Evolutionary conservation across 1,139 yeast genomes (phyloP).

Genomic region (Saccharomyces hybrid): DNA sequence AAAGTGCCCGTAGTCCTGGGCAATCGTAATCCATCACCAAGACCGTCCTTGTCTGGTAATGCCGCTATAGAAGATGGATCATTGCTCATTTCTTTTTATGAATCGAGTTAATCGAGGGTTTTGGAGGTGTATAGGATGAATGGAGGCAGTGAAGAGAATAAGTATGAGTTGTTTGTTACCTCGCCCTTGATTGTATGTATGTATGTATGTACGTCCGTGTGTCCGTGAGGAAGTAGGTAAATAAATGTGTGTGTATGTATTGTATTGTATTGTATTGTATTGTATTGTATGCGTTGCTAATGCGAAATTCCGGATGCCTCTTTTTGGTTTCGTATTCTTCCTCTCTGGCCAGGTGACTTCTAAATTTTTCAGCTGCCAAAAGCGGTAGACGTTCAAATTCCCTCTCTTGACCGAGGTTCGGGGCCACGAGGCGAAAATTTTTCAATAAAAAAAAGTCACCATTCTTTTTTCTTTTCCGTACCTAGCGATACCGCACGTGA

Average conservation of each 20-base stretch:
- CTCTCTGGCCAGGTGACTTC: not conserved
- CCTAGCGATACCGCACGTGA: not conserved
- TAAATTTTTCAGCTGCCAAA: not conserved
- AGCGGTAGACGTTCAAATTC: not conserved
- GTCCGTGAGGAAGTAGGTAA: too few species aligned
- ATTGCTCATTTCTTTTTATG: not conserved
- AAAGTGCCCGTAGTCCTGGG: constrained; percentile 58
- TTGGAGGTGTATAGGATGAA: not conserved
- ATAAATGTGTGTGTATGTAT: not conserved
- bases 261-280: too few species aligned
- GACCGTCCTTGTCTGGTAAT: not conserved
- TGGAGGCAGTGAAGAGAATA: not conserved
- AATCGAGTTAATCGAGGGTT: not conserved
- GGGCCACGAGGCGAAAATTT: not conserved
- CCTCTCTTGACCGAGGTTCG: not conserved
- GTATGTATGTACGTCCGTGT: not conserved
- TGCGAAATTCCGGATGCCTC: not conserved
- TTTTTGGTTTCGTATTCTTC: not conserved
- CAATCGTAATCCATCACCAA: constrained; percentile 16
- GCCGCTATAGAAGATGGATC: not conserved
- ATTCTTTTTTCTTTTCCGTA: not conserved
- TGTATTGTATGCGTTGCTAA: not conserved
- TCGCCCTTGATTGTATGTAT: not conserved
- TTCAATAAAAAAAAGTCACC: not conserved
- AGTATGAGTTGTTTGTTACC: not conserved